These are phyloP conservation scores for Sugiyamaella neomexicana DNA, from an alignment of 1,139 yeast genomes.

Conservation along the genomic window DNA sequence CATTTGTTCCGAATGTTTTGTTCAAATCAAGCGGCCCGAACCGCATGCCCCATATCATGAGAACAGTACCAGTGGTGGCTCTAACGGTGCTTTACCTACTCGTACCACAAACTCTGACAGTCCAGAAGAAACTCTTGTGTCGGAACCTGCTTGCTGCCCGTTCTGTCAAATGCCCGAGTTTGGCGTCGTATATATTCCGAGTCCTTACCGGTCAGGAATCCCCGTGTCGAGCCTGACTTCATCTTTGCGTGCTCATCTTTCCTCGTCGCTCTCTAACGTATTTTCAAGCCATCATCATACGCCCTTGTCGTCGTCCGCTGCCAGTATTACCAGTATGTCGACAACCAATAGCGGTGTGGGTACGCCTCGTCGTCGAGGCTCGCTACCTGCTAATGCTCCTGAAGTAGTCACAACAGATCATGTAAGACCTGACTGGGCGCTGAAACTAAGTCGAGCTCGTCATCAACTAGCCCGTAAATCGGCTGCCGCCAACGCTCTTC, in stretches of 20 bases:
- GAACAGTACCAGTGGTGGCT: constrained; percentile 25
- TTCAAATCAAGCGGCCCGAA: constrained; percentile 88
- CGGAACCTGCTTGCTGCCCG: constrained; percentile 91
- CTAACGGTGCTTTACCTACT: constrained; percentile 20
- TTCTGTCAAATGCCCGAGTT: constrained; percentile 88
- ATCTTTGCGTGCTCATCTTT: constrained; percentile 20
- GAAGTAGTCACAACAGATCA: constrained; percentile 66
- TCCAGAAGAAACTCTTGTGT: constrained; percentile 48
- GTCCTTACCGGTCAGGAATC: constrained; percentile 45
- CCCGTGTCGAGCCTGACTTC: constrained; percentile 19
- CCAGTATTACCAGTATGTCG: constrained; percentile 15
- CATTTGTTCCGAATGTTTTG: constrained; percentile 95
- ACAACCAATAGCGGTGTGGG: constrained; percentile 10
- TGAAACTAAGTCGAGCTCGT: constrained; percentile 67
- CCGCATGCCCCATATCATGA: constrained; percentile 90
- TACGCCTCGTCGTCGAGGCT: constrained; percentile 29
- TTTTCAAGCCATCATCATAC: constrained; percentile 20
- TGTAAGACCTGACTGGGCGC: constrained; percentile 93
- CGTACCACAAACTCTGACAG: not conserved
- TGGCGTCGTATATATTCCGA: constrained; percentile 77
- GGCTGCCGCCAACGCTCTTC: constrained; percentile 93
- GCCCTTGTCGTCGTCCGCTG: constrained; percentile 21
- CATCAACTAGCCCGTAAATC: constrained; percentile 78
- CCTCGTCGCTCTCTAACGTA: constrained; percentile 20
- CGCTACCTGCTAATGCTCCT: constrained; percentile 33